Conservation (phyloP, 2,329 filamentous ascomycete genomes). For the Drechslerella dactyloides region DNA sequence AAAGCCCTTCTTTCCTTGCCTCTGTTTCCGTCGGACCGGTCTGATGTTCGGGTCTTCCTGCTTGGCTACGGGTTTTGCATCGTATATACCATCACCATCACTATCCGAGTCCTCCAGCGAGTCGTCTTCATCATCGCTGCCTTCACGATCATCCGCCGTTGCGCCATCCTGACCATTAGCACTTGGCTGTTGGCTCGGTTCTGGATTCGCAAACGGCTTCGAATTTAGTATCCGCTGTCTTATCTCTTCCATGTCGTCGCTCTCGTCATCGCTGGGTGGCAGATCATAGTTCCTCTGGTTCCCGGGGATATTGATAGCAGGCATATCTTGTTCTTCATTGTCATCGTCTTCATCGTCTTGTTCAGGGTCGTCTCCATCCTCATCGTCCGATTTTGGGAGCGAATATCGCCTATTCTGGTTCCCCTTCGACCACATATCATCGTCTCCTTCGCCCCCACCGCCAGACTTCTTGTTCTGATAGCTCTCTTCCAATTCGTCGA, state of each 20-base stretch:
- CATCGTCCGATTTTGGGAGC: slow-evolving; percentile 59
- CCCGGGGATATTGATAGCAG: slow-evolving; percentile 68
- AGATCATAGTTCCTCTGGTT: slow-evolving; percentile 60
- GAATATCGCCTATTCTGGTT: slow-evolving; percentile 77
- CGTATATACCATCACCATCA: slow-evolving; percentile 75
- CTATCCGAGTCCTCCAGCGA: slow-evolving; percentile 75
- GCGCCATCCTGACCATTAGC: slow-evolving; percentile 62
- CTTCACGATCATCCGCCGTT: background rate
- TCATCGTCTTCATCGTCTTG: slow-evolving; percentile 59
- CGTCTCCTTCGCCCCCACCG: slow-evolving; percentile 64
- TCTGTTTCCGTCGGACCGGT: slow-evolving; percentile 71
- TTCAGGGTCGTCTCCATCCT: slow-evolving; percentile 61
- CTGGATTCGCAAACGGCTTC: slow-evolving; percentile 78
- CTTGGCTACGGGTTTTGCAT: slow-evolving; percentile 74
- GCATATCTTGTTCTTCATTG: slow-evolving; percentile 59
- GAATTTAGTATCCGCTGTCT: slow-evolving; percentile 87
- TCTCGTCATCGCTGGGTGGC: slow-evolving; percentile 70
- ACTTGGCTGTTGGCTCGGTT: slow-evolving; percentile 54
- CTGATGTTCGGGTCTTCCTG: slow-evolving; percentile 65
- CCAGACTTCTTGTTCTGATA: slow-evolving; percentile 79
- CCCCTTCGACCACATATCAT: slow-evolving; percentile 87
- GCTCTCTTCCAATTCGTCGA: slow-evolving; percentile 86
- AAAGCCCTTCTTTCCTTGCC: slow-evolving; percentile 62
- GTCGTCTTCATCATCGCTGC: slow-evolving; percentile 62
- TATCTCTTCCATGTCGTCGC: slow-evolving; percentile 86